Conservation (phyloP, 768 basidiomycete genomes). For the Boletus rufocinnamomeus region DNA sequence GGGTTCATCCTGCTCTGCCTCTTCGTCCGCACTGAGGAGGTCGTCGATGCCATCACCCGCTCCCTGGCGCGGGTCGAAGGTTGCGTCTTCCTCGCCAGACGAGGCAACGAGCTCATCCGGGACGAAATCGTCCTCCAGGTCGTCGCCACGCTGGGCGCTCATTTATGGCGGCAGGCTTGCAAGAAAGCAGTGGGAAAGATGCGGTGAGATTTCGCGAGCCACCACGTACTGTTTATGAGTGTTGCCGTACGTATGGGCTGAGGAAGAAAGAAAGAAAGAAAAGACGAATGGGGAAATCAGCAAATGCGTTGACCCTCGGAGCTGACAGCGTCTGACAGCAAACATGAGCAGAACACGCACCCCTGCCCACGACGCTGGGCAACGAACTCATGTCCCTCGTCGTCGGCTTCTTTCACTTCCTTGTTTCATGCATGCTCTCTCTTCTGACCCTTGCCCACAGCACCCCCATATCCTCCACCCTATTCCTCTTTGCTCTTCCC, state of each 20-base stretch:
- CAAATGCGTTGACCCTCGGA: background rate
- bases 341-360: slow-evolving; percentile 34
- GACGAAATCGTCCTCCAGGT: slow-evolving; percentile 82
- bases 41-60: slow-evolving; percentile 40
- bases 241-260: background rate
- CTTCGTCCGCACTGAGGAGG: slow-evolving; percentile 50
- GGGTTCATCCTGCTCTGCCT: slow-evolving; percentile 38
- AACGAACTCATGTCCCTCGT: slow-evolving; percentile 10
- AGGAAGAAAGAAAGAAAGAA: background rate
- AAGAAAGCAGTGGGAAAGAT: slow-evolving; percentile 9
- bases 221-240: background rate
- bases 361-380: slow-evolving; percentile 10
- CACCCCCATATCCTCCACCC: background rate
- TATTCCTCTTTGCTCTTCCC: slow-evolving; percentile 5
- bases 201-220: background rate
- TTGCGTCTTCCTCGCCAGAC: slow-evolving; percentile 55
- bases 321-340: slow-evolving; percentile 8
- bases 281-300: slow-evolving; percentile 16
- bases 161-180: slow-evolving; percentile 8
- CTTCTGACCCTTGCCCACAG: slow-evolving; percentile 15
- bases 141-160: slow-evolving; percentile 59
- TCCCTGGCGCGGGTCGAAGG: slow-evolving; percentile 29
- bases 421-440: slow-evolving; percentile 12
- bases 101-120: slow-evolving; percentile 66
- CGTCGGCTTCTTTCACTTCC: background rate